These are phyloP conservation scores for Populus hybrid DNA, from an alignment of 441 rosid genomes.

Conservation along the genomic window DNA sequence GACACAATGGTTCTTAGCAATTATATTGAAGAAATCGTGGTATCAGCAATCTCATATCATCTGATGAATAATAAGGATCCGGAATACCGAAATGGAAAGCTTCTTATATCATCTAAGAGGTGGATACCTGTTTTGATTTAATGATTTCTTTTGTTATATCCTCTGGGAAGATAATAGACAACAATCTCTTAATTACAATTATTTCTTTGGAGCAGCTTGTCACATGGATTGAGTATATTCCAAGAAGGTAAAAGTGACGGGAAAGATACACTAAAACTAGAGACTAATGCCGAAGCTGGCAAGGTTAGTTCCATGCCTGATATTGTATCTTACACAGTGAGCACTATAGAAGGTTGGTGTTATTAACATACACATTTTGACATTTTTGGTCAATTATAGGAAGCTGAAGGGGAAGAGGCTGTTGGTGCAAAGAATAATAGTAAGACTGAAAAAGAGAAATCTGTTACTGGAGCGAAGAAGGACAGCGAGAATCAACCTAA, in stretches of 20 bases:
- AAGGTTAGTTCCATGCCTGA: conserved; percentile 41
- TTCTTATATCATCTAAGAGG: conserved; percentile 83
- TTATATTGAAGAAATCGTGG: conserved; percentile 83
- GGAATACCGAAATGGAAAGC: conserved; percentile 92
- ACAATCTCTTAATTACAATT: conserved; percentile 6
- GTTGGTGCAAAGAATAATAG: conserved; percentile 50
- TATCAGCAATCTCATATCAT: conserved; percentile 87
- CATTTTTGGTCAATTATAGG: conserved; percentile 28
- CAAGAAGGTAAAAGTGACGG: conserved; percentile 63
- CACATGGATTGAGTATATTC: conserved; percentile 83
- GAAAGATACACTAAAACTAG: conserved; percentile 63
- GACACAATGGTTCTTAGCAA: conserved; percentile 72
- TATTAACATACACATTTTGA: neutral
- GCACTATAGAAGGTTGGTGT: neutral
- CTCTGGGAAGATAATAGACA: neutral
- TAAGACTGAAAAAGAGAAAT: conserved; percentile 55
- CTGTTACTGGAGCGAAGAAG: conserved; percentile 51
- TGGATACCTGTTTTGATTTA: conserved; percentile 19
- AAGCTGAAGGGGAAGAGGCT: conserved; percentile 42
- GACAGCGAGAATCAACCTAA: conserved; percentile 60
- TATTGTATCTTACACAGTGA: neutral
- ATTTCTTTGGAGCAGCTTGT: conserved; percentile 59
- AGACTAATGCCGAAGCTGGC: conserved; percentile 55
- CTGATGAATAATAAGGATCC: conserved; percentile 73
- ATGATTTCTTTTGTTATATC: neutral